Evolutionary conservation across 2,329 filamentous ascomycete genomes (phyloP), one percentile per base, ranked within the genome.

Genomic region (Cryphonectria carpinicola): DNA sequence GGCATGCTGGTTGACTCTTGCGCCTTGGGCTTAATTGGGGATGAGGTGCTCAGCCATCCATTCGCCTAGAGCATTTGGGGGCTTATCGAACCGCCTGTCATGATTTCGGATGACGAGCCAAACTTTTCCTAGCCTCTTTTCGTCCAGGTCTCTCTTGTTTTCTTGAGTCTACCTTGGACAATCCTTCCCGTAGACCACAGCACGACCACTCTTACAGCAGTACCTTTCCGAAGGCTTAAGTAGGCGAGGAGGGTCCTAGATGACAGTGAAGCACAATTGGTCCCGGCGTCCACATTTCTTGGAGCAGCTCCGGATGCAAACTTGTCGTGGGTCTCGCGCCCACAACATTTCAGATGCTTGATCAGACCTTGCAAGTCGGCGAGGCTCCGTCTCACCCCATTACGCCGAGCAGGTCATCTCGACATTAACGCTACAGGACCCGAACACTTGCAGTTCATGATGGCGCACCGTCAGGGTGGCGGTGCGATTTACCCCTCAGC

Each of bases 21-120:
- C 56, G 7, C 56, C 56, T n/a, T 32, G 6, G 56, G 56, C 32
- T 37, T 17, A 37, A n/a, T 35, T 22, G 58, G 22, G 35, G 37
- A 39, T 39, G 37, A 11, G 58, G 10, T 37, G 19, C 58, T 35
- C 56, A 39, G 58, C 58, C 58, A 39, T 39, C 13, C 58, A 61
- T 39, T n/a, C 32, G 32, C 17, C 58, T 35, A 22, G 17, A 10
- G 46, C 46, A 35, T 19, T 17, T 32, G 17, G 17, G 8, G 58
- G 58, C 32, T 61, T 22, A 61, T 39, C 35, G 58, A 37, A 11
- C 14, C 19, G n/a, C 49, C 64, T 37, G 46, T 39, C 54, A 68
- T 49, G 68, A 66, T 65, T 68, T 58, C 65, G 67, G 41, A 37
- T 63, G 49, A 54, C 65, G 41, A 61, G 28, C 63, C 69, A 49